These are phyloP conservation scores for Cucumis cinereus DNA, from an alignment of 306 rosid genomes.

Conservation along the genomic window DNA sequence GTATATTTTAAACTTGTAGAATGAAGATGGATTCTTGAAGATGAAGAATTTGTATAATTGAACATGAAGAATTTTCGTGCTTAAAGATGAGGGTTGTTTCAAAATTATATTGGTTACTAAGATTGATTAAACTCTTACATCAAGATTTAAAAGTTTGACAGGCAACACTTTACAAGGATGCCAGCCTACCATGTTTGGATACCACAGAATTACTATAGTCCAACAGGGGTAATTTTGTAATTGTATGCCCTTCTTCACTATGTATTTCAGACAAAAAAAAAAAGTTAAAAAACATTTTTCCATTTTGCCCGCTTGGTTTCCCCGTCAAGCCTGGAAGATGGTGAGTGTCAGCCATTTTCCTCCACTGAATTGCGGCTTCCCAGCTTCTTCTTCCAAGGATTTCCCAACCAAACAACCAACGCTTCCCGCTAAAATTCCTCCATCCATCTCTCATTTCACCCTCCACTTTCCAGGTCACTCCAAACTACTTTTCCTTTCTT, in stretches of 20 bases:
- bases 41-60: too few relatives aligned
- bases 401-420: neutral
- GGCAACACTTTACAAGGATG: too few relatives aligned
- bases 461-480: slow-evolving; percentile 18
- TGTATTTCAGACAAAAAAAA: neutral
- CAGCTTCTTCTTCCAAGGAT: neutral
- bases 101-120: too few relatives aligned
- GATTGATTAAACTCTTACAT: too few relatives aligned
- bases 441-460: slow-evolving; percentile 1
- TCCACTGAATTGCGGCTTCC: neutral
- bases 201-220: too few relatives aligned
- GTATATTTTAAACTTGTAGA: too few relatives aligned
- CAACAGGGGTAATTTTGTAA: neutral
- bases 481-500: neutral
- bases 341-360: neutral
- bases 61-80: too few relatives aligned
- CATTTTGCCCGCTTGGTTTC: neutral
- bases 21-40: too few relatives aligned
- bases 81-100: too few relatives aligned
- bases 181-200: too few relatives aligned
- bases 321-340: neutral
- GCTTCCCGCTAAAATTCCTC: neutral
- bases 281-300: too few relatives aligned
- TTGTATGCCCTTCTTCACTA: neutral
- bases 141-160: too few relatives aligned